Evolutionary conservation across 768 basidiomycete species (phyloP).

Genomic region (Psilocybe cyanescens): DNA sequence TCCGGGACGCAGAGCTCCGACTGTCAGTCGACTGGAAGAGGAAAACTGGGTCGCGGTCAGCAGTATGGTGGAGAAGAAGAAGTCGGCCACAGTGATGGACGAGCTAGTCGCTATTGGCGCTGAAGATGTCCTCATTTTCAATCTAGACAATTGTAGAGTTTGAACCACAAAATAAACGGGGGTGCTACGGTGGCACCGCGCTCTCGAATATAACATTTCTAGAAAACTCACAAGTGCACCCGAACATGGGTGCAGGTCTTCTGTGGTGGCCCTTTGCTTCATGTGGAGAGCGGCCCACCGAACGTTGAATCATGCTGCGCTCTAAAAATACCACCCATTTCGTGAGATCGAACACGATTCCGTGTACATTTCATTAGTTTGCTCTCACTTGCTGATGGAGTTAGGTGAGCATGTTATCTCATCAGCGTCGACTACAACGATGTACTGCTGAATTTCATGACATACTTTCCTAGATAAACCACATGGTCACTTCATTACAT

Average conservation of each 20-base stretch:
- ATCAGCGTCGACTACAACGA: neutral
- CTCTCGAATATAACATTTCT: neutral
- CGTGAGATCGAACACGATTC: neutral
- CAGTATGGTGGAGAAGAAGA: constrained; percentile 88
- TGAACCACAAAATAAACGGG: constrained; percentile 32
- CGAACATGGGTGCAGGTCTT: neutral
- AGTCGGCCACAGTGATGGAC: constrained; percentile 87
- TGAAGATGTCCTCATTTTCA: constrained; percentile 88
- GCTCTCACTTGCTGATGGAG: neutral
- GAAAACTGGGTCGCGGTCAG: constrained; percentile 91
- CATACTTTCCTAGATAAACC: neutral
- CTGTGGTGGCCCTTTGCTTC: neutral
- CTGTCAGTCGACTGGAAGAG: constrained; percentile 83
- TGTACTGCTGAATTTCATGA: neutral
- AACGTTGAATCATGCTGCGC: neutral
- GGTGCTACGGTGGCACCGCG: constrained; percentile 6
- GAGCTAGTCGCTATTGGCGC: constrained; percentile 81
- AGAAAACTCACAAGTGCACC: neutral
- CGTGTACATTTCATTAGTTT: neutral
- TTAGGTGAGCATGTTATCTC: neutral
- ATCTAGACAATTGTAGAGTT: constrained; percentile 93
- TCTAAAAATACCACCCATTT: neutral
- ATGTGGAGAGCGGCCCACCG: neutral
- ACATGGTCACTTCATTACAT: neutral
- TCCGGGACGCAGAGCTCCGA: constrained; percentile 89